Evolutionary conservation across 116 monocot species (phyloP).

Genomic region (Thalassia testudinum): DNA sequence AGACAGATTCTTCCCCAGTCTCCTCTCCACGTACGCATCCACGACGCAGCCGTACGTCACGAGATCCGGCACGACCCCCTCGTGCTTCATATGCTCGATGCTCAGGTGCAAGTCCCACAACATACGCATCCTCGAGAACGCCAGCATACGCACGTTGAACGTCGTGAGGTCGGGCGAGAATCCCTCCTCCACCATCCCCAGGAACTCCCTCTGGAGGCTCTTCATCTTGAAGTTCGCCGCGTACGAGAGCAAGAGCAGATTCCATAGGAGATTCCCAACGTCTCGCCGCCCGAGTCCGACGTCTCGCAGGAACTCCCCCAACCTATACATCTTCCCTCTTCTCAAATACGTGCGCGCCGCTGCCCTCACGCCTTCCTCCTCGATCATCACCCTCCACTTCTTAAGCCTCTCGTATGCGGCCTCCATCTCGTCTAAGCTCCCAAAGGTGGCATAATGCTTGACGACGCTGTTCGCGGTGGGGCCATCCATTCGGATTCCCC

Average conservation of each 20-base stretch:
- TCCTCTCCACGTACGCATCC: conserved; percentile 55
- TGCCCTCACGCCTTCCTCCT: conserved; percentile 35
- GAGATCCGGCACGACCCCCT: conserved; percentile 42
- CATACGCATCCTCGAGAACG: conserved; percentile 73
- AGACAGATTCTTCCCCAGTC: conserved; percentile 51
- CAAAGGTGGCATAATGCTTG: conserved; percentile 28
- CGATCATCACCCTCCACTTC: conserved; percentile 42
- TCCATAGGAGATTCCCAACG: too few relatives aligned
- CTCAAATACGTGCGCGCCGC: conserved; percentile 41
- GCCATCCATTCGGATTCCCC: conserved; percentile 46
- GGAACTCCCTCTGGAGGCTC: conserved; percentile 73
- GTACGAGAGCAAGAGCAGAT: conserved; percentile 58
- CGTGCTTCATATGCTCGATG: conserved; percentile 50
- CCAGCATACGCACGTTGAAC: conserved; percentile 55
- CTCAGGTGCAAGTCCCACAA: conserved; percentile 91
- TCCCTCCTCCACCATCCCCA: conserved; percentile 54
- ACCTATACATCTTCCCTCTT: conserved; percentile 33
- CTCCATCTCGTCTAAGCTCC: conserved; percentile 50
- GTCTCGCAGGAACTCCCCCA: conserved; percentile 56
- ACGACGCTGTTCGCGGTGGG: conserved; percentile 42
- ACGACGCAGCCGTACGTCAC: conserved; percentile 77
- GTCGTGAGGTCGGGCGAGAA: conserved; percentile 60
- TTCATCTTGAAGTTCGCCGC: conserved; percentile 75
- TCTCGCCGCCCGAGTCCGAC: conserved; percentile 58
- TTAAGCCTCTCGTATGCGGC: conserved; percentile 42